Conservation (phyloP, 495 filamentous ascomycete genomes). For the Aspergillus sclerotiicarbonarius region DNA sequence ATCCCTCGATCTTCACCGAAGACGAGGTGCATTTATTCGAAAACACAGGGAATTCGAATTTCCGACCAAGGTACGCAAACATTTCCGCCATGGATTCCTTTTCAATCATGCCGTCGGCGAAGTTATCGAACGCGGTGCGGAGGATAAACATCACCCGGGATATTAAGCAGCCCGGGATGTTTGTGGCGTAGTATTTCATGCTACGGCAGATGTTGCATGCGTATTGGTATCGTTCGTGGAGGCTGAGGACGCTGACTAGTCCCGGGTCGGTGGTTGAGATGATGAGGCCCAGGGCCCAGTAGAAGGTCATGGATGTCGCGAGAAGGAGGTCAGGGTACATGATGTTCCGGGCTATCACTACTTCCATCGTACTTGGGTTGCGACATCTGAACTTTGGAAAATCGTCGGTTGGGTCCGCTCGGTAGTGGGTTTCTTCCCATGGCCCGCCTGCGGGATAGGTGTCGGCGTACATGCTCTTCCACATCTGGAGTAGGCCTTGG, state of each 20-base stretch:
- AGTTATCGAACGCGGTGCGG: slow-evolving; percentile 24
- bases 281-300: slow-evolving; percentile 26
- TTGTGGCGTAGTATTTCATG: slow-evolving; percentile 27
- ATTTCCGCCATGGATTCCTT: slow-evolving; percentile 22
- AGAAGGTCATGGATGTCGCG: slow-evolving; percentile 22
- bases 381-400: slow-evolving; percentile 24
- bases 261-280: slow-evolving; percentile 21
- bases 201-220: slow-evolving; percentile 30
- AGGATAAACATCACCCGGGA: slow-evolving; percentile 31
- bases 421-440: slow-evolving; percentile 9
- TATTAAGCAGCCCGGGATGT: slow-evolving; percentile 24
- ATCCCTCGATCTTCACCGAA: slow-evolving; percentile 1
- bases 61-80: slow-evolving; percentile 23
- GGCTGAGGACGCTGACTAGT: slow-evolving; percentile 18
- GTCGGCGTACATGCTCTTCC: slow-evolving; percentile 19
- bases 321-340: slow-evolving; percentile 24
- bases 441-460: slow-evolving; percentile 16
- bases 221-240: slow-evolving; percentile 25
- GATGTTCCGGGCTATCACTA: slow-evolving; percentile 12
- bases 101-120: slow-evolving; percentile 26
- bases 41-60: slow-evolving; percentile 25
- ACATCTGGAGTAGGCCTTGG: slow-evolving; percentile 20
- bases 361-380: slow-evolving; percentile 16
- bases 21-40: slow-evolving; percentile 22
- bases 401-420: background rate